Conservation (phyloP, 352 stramenopile genomes). For the Globisporangium cederbergense region DNA sequence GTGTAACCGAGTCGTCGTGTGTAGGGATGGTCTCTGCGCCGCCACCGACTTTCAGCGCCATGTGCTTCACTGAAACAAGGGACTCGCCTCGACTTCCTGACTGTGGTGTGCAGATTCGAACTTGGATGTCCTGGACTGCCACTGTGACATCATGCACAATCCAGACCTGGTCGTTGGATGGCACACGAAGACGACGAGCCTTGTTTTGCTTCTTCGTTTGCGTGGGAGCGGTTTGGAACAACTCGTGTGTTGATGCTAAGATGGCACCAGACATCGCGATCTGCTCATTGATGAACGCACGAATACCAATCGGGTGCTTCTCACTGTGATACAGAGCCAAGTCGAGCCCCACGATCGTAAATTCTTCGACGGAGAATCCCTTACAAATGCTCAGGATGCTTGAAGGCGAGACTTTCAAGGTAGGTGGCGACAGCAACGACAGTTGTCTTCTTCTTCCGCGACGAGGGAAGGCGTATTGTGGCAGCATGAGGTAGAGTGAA, state of each 20-base stretch:
- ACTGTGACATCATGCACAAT: conserved; percentile 44
- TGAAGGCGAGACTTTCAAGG: not conserved
- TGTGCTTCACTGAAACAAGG: conserved; percentile 52
- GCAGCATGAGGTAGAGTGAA: conserved; percentile 40
- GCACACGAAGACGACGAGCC: conserved; percentile 26
- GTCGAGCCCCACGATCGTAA: conserved; percentile 63
- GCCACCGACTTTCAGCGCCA: conserved; percentile 50
- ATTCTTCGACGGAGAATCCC: conserved; percentile 46
- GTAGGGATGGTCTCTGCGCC: conserved; percentile 23
- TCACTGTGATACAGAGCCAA: conserved; percentile 70
- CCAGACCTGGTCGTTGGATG: conserved; percentile 24
- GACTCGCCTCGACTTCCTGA: conserved; percentile 65
- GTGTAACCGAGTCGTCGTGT: conserved; percentile 22
- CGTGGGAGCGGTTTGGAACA: conserved; percentile 18
- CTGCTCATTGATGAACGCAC: conserved; percentile 64
- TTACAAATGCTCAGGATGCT: conserved; percentile 33
- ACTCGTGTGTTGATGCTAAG: conserved; percentile 24
- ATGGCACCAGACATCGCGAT: conserved; percentile 44
- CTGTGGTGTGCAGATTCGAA: conserved; percentile 57
- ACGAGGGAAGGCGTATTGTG: conserved; percentile 25
- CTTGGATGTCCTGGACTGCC: conserved; percentile 52
- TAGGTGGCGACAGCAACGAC: conserved; percentile 1
- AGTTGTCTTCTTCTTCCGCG: conserved; percentile 5
- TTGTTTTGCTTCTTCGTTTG: conserved; percentile 7
- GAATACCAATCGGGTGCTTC: conserved; percentile 55